Percentiles rank a stretch among this genome's conserved stretches.
These are phyloP conservation scores for Hyaloscypha bicolor DNA, from an alignment of 495 filamentous ascomycete genomes.

Conservation along the genomic window DNA sequence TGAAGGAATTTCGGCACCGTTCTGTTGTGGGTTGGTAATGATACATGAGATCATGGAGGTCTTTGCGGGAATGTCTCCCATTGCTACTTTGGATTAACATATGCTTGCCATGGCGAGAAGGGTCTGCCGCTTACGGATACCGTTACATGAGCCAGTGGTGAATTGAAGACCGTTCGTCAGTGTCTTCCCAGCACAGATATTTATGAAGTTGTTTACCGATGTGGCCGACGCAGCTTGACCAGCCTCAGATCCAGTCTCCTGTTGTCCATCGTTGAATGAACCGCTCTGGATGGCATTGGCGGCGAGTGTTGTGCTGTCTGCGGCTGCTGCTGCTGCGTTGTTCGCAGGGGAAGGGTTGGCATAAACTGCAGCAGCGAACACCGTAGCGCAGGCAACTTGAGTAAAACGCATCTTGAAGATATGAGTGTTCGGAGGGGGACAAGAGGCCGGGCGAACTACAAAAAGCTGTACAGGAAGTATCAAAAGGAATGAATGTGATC, in stretches of 20 bases:
- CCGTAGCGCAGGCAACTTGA: conserved; percentile 24
- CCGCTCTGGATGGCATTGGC: conserved; percentile 31
- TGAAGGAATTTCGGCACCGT: conserved; percentile 44
- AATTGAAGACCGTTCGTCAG: conserved; percentile 70
- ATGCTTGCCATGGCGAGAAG: conserved; percentile 18
- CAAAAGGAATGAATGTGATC: conserved; percentile 29
- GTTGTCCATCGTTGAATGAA: conserved; percentile 27
- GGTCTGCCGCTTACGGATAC: conserved; percentile 60
- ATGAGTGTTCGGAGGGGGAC: conserved; percentile 4
- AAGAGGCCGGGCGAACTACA: conserved; percentile 3
- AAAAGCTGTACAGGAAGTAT: conserved; percentile 16
- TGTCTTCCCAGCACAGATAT: conserved; percentile 67
- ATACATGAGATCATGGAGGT: conserved; percentile 69
- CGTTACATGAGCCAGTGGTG: conserved; percentile 70
- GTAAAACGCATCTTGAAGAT: conserved; percentile 32
- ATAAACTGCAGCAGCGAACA: conserved; percentile 25
- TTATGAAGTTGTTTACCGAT: conserved; percentile 62
- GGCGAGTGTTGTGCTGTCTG: conserved; percentile 18
- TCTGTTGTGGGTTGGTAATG: conserved; percentile 56
- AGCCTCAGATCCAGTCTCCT: conserved; percentile 28
- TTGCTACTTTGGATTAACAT: conserved; percentile 36
- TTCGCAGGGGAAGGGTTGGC: conserved; percentile 15
- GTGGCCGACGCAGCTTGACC: conserved; percentile 27
- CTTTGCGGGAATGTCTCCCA: conserved; percentile 70
- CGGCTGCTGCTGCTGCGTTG: background rate